Evolutionary conservation across 148 eudicot species (phyloP), one percentile per base, ranked within the genome.

Genomic region (Camellia lanceoleosa): DNA sequence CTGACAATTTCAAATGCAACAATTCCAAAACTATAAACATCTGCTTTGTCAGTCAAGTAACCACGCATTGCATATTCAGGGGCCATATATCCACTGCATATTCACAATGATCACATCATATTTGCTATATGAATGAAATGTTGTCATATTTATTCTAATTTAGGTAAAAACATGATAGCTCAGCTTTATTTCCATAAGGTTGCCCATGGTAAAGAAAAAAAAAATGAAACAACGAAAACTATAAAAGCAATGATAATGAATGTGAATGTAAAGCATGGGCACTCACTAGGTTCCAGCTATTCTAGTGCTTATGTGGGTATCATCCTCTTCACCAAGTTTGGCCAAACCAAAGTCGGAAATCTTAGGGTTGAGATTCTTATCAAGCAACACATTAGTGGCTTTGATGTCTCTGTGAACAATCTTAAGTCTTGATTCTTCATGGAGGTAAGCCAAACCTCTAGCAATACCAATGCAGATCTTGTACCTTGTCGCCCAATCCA

Each of bases 391-490:
- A 80, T 89, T 89, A 3, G 89, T 83, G 65, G 91, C 88, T 65
- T 89, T 89, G 58, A 89, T 89, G 67, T 89, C 91, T 75, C 91
- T 82, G 71, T 89, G 89, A 5, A 89, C 91, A 60, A 89, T 89
- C 73, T 89, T 89, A 60, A 89, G 59, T 73, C 87, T 85, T 15
- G 91, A 85, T 79, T 87, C 89, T 75, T 87, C 89, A 54, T 87
- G 89, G 42, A 87, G 89, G 71, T 82, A 85, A 71, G 89, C 87
- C 54, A 87, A 74, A 13, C 89, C 89, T 82, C 80, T 82, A 16
- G 87, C 89, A 44, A 87, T 84, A 61, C 87, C 87, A 54, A 87
- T 75, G 51, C 87, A 84, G 43, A 87, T 85, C 61, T 79, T 78
- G 72, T 78, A 81, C 82, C 89, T 82, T 38, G 79, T 87, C 30